Evolutionary conservation across 768 basidiomycete genomes (phyloP).

Genomic region (Leccinum uliginosum): DNA sequence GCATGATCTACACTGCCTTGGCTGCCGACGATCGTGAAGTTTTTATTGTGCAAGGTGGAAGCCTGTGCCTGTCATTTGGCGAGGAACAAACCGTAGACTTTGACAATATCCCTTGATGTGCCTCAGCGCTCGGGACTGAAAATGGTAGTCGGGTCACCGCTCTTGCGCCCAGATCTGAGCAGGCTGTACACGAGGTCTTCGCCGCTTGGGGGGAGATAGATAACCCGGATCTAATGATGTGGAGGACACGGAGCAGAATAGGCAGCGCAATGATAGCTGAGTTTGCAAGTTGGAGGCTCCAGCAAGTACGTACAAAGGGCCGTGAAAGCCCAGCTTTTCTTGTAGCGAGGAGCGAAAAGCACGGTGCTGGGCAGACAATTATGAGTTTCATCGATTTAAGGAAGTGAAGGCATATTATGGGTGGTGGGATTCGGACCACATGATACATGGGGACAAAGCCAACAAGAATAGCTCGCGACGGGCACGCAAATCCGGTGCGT

Average conservation of each 20-base stretch:
- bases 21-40: background rate
- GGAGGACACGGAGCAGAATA: background rate
- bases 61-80: background rate
- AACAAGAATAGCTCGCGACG: background rate
- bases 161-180: background rate
- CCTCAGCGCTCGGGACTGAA: background rate
- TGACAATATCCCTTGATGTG: background rate
- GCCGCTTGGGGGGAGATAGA: background rate
- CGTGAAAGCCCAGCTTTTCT: background rate
- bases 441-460: background rate
- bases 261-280: background rate
- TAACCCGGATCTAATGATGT: background rate
- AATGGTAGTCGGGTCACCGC: background rate
- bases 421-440: background rate
- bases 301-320: background rate
- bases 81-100: background rate
- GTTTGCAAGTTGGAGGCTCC: background rate
- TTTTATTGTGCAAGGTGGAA: background rate
- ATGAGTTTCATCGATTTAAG: too few species aligned
- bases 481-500: background rate
- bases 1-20: background rate
- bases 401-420: too few species aligned
- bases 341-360: background rate
- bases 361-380: background rate
- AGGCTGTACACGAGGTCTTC: background rate